These are phyloP conservation scores for Fraxinus sp. DNA, from an alignment of 305 asterid species.

Conservation along the genomic window DNA sequence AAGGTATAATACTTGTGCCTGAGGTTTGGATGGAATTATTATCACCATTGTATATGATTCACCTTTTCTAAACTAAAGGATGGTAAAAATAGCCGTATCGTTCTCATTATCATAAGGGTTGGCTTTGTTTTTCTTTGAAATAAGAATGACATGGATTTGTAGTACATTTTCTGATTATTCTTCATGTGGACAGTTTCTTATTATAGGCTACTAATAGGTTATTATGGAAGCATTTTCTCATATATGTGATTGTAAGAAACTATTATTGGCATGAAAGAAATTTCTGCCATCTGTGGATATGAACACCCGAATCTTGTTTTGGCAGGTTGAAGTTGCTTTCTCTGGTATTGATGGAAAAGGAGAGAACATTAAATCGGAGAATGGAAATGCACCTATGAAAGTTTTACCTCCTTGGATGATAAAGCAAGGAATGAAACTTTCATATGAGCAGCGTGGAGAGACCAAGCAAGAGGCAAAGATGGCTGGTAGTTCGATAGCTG, in stretches of 20 bases:
- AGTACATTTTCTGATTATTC: background rate
- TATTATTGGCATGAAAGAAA: background rate
- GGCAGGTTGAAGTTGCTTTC: slow-evolving; percentile 82
- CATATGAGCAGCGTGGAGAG: slow-evolving; percentile 87
- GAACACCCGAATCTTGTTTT: slow-evolving; percentile 25
- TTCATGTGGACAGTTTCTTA: background rate
- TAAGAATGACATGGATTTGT: background rate
- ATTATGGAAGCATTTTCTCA: background rate
- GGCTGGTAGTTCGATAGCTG: slow-evolving; percentile 36
- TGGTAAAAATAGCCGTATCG: background rate
- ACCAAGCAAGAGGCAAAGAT: slow-evolving; percentile 45
- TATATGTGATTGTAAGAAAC: background rate
- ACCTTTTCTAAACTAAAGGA: background rate
- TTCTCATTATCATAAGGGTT: background rate
- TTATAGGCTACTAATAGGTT: background rate
- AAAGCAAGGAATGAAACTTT: slow-evolving; percentile 80
- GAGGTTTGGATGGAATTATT: background rate
- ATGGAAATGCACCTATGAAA: slow-evolving; percentile 54
- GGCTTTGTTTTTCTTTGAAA: background rate
- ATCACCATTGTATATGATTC: no score
- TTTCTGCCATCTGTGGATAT: slow-evolving; percentile 3
- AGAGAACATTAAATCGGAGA: slow-evolving; percentile 48
- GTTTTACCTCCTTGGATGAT: slow-evolving; percentile 98
- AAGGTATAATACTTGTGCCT: background rate
- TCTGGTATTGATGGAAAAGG: slow-evolving; percentile 75